Conservation (phyloP, 257 asterid genomes). For the Fraxinus americana region DNA sequence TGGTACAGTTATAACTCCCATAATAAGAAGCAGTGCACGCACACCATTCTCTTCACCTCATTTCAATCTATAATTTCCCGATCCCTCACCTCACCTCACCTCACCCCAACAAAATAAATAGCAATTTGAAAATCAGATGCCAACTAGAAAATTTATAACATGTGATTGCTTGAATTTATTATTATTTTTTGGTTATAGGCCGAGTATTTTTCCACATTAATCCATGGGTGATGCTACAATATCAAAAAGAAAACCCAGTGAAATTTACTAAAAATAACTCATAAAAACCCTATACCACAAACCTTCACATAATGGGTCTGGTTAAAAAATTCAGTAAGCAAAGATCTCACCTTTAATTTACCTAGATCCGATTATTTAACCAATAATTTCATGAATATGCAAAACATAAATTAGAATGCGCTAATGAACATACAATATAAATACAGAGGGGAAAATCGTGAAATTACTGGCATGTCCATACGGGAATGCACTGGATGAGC, state of each 20-base stretch:
- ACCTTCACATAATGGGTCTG: not conserved
- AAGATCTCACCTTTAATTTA: not conserved
- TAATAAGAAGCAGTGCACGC: not conserved
- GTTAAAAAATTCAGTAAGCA: not conserved
- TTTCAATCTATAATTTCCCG: too few species aligned
- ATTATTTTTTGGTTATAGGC: too few species aligned
- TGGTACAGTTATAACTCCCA: not conserved
- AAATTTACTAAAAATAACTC: too few species aligned
- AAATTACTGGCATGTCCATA: conserved; percentile 88
- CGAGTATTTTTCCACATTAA: too few species aligned
- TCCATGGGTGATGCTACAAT: too few species aligned
- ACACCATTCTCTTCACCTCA: not conserved
- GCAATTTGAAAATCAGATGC: too few species aligned
- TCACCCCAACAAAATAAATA: not conserved
- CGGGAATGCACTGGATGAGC: conserved; percentile 62
- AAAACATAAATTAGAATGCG: not conserved
- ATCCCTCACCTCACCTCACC: not conserved
- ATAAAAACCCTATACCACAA: not conserved
- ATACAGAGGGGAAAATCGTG: not conserved
- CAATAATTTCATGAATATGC: not conserved
- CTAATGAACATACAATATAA: not conserved
- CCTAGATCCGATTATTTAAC: not conserved
- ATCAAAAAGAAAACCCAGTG: too few species aligned
- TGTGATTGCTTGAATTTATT: too few species aligned
- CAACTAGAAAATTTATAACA: too few species aligned